Base-by-base conservation (phyloP, 495 filamentous ascomycete species). In the Aspergillus panamensis region DNA sequence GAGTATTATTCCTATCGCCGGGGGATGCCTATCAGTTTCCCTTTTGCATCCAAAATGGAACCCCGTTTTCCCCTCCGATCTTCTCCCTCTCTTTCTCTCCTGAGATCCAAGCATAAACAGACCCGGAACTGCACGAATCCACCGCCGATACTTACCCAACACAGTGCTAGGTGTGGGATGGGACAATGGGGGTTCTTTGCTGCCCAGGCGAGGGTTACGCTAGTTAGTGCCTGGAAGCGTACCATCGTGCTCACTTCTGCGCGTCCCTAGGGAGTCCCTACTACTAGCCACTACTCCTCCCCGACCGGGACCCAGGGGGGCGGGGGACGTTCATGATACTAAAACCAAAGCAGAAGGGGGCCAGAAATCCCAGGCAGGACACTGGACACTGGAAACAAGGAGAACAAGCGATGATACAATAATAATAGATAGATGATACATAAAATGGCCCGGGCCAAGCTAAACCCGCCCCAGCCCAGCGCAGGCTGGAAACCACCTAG, bases 111-210 rank as follows among this genome's bases (percentile, higher is more conserved):
- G 47, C 21, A 49, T 49, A 6, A 20, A 48, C 7, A 48, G 37
- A 52, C 39, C 47, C 49, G 45, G 20, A 31, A 21, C 29, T 40
- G 35, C 32, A 44, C 48, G 32, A 53, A 49, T 14, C 56, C 57
- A 57, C 59, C 50, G 59, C 39, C 50, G 53, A 60, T 65, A 57
- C 59, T 52, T 65, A 31, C 55, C 58, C 51, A 57, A 49, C 55
- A 49, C 55, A 55, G 44, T 40, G 10, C 52, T 52, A 33, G 47
- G 56, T 37, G 48, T 59, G 60, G 51, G 51, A 62, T 62, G 44
- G 49, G 42, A 39, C 39, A 52, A 53, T 35, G 12, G 29, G 39
- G 51, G 31, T 37, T 55, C 5, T 42, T 37, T 55, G 59, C 32
- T 48, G 13, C 32, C 20, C 8, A 16, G 19, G 19, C 16, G 42